These are phyloP conservation scores for Bolboschoenoplectus hybrid DNA, from an alignment of 202 grass and related monocot species.

Conservation along the genomic window DNA sequence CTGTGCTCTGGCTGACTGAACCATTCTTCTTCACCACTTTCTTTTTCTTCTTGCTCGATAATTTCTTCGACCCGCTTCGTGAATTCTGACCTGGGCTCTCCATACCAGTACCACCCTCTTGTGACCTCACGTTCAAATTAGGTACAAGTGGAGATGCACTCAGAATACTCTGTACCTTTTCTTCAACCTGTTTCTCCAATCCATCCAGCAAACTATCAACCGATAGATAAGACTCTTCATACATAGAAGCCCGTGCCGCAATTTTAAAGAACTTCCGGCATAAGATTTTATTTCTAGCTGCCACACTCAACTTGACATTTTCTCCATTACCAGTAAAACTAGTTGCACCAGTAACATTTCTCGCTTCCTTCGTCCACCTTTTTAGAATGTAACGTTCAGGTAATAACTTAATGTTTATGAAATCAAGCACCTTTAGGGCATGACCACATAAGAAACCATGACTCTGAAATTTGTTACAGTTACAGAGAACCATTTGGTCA, in stretches of 20 bases:
- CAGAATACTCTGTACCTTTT: slow-evolving; percentile 37
- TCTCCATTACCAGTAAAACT: background rate
- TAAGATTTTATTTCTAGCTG: slow-evolving; percentile 35
- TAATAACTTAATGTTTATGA: slow-evolving; percentile 44
- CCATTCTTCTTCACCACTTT: slow-evolving; percentile 37
- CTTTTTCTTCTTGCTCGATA: slow-evolving; percentile 34
- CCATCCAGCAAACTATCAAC: slow-evolving; percentile 28
- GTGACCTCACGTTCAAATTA: slow-evolving; percentile 42
- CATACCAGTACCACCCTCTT: slow-evolving; percentile 12
- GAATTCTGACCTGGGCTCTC: slow-evolving; percentile 35
- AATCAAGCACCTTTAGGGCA: slow-evolving; percentile 45
- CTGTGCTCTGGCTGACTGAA: slow-evolving; percentile 21
- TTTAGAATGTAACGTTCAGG: slow-evolving; percentile 41
- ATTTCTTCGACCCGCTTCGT: slow-evolving; percentile 33
- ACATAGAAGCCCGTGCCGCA: slow-evolving; percentile 38
- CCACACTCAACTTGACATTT: slow-evolving; percentile 33
- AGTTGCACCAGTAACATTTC: slow-evolving; percentile 19
- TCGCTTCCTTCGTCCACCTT: slow-evolving; percentile 41
- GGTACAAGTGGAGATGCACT: slow-evolving; percentile 41
- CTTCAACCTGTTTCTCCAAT: slow-evolving; percentile 43
- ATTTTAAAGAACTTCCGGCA: slow-evolving; percentile 40
- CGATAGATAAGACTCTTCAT: slow-evolving; percentile 29
- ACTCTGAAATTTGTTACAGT: slow-evolving; percentile 40
- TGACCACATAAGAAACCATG: slow-evolving; percentile 41
- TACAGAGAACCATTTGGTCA: slow-evolving; percentile 34